phyloP scores from a whole-genome alignment of 208 protist species.

The Perkinsela sp. region DNA sequence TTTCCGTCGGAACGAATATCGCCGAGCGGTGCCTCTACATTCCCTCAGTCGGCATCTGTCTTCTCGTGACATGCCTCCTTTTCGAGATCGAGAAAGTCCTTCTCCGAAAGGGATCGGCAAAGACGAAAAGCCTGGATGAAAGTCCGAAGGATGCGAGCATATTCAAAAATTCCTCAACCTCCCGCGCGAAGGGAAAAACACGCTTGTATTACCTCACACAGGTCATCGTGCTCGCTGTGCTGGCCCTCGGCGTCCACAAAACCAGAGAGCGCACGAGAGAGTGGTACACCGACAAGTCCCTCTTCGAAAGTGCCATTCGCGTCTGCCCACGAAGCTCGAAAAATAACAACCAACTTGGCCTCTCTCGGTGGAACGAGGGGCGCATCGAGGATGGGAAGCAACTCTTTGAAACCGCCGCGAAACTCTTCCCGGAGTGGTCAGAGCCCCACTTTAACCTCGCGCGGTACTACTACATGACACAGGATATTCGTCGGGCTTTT shows the following conservation, averaged over 20 bases:
- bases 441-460: slow-evolving; percentile 5
- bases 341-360: slow-evolving; percentile 5
- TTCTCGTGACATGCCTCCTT: slow-evolving; percentile 8
- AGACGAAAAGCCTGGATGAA: neutral
- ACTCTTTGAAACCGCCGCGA: slow-evolving; percentile 2
- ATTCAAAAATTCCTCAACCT: no score
- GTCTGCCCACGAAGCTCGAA: slow-evolving; percentile 8
- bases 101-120: neutral
- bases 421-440: slow-evolving; percentile 7
- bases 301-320: slow-evolving; percentile 5
- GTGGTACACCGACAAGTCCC: slow-evolving; percentile 7
- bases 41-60: slow-evolving; percentile 21
- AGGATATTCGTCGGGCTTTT: neutral
- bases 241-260: slow-evolving; percentile 1
- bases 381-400: neutral
- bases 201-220: neutral
- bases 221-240: neutral
- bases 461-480: neutral
- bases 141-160: neutral
- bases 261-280: slow-evolving; percentile 5
- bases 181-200: no score
- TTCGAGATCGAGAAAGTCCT: neutral
- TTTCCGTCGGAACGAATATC: slow-evolving; percentile 40
- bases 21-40: slow-evolving; percentile 55
- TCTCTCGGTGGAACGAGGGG: slow-evolving; percentile 4